Evolutionary conservation across 2,329 filamentous ascomycete species (phyloP).

Genomic region (Colletotrichum incanum): DNA sequence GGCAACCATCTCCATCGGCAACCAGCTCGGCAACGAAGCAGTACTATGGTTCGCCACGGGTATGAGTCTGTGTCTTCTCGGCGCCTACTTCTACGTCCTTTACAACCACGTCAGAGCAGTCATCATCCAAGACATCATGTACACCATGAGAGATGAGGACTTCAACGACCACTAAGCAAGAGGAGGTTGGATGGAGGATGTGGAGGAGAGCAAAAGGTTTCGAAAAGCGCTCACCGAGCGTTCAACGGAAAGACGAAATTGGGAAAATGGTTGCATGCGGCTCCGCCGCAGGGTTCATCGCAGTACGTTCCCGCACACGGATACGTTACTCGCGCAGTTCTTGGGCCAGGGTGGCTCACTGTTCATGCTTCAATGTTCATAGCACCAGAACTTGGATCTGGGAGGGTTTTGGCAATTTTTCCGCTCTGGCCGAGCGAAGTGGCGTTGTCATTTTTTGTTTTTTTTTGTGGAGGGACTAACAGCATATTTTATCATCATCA

Average conservation of each 20-base stretch:
- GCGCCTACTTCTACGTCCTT: constrained; percentile 61
- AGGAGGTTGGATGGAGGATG: background rate
- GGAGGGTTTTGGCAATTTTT: constrained; percentile 25
- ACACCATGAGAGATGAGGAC: constrained; percentile 69
- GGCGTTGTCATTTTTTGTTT: constrained; percentile 25
- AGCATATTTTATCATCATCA: constrained; percentile 33
- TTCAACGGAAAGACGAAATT: background rate
- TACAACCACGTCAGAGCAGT: constrained; percentile 64
- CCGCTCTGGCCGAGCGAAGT: constrained; percentile 27
- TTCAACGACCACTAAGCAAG: constrained; percentile 37
- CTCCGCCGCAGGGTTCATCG: constrained; percentile 26
- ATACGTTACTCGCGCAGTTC: constrained; percentile 20
- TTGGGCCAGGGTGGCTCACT: constrained; percentile 33
- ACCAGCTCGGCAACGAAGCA: constrained; percentile 60
- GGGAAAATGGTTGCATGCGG: background rate
- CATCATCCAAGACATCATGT: constrained; percentile 68
- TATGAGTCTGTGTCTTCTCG: constrained; percentile 64
- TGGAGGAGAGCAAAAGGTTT: background rate
- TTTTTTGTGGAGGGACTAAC: background rate
- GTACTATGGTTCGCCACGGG: constrained; percentile 65
- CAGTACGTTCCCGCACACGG: constrained; percentile 18
- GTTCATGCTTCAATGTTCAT: constrained; percentile 40
- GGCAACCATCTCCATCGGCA: constrained; percentile 69
- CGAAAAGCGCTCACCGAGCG: background rate
- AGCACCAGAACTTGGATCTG: constrained; percentile 27